Conservation (phyloP, 495 filamentous ascomycete species). For the Penicillium bialowiezense region DNA sequence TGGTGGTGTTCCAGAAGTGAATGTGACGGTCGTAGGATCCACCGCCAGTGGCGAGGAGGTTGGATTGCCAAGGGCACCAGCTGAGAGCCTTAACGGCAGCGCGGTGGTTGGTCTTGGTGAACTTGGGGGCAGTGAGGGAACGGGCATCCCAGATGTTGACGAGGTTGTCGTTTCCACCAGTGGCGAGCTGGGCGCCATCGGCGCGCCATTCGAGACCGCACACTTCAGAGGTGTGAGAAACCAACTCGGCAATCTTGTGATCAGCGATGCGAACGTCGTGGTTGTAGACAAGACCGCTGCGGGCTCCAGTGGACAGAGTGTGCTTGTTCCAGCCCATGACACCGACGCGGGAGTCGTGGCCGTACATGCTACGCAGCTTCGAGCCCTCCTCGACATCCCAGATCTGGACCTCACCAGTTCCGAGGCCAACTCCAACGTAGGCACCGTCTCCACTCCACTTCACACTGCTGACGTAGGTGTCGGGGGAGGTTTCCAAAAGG, state of each 20-base stretch:
- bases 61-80: slow-evolving; percentile 99
- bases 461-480: slow-evolving; percentile 96
- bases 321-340: slow-evolving; percentile 99
- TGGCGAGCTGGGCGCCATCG: slow-evolving; percentile 93
- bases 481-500: slow-evolving; percentile 78
- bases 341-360: slow-evolving; percentile 92
- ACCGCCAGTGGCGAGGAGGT: slow-evolving; percentile 93
- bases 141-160: slow-evolving; percentile 99
- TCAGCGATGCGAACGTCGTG: slow-evolving; percentile 97
- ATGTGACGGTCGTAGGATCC: slow-evolving; percentile 96
- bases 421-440: slow-evolving; percentile 92
- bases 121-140: slow-evolving; percentile 87
- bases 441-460: slow-evolving; percentile 98
- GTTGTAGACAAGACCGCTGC: slow-evolving; percentile 96
- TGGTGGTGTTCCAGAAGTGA: slow-evolving; percentile 99
- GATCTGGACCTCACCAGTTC: slow-evolving; percentile 95
- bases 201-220: slow-evolving; percentile 97
- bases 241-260: slow-evolving; percentile 96
- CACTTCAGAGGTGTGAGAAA: slow-evolving; percentile 94
- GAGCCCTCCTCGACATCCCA: slow-evolving; percentile 96
- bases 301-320: slow-evolving; percentile 88
- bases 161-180: slow-evolving; percentile 96
- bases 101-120: slow-evolving; percentile 98
- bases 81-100: slow-evolving; percentile 96
- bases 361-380: slow-evolving; percentile 97